Evolutionary conservation across 495 filamentous ascomycete species (phyloP), one percentile per base, ranked within the genome.

Genomic region (Terfezia boudieri): DNA sequence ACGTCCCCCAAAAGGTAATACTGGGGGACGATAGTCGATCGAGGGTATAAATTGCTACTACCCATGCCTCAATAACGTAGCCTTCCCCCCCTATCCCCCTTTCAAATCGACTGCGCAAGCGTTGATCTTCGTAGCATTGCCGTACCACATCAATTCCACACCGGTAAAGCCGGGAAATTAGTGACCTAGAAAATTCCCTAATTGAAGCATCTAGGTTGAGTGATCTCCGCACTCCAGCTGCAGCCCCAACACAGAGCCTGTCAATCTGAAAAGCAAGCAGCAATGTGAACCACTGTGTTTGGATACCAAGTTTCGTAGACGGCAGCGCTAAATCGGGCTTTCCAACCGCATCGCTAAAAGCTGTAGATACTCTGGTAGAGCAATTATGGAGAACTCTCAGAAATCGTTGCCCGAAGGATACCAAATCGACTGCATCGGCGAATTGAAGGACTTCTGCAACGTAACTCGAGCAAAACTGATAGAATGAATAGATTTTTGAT

Each of bases 1-100:
- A 58, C 14, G 79, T 65, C 60, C 71, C 72, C 76, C 74, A 89
- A 57, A 79, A 86, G 5, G 62, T 65, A 16, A 60, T 59, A 35
- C 68, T 67, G n/a, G 49, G 14, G 22, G 49, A 51, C 11, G 69
- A 70, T 36, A 73, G 41, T 46, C 41, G 14, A 46, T 46, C 41
- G 4, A 46, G 41, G 17, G 17, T 20, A 3, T 83, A 75, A 50
- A 79, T 75, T 8, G 77, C 60, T 52, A 86, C 67, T 36, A 89
- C 75, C 67, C 84, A 81, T 38, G 76, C 73, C 57, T 86, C 77
- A 26, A 79, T 70, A 2, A 71, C 56, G 49, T 71, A 68, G 26
- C 77, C 70, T 10, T 78, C 71, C 12, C 74, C 69, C 23, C 71
- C 71, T 53, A 94, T 81, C 0, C 83, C 86, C 38, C 67, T 71